These are phyloP conservation scores for Tilletia horrida DNA, from an alignment of 1,284 basidiomycete genomes.

Conservation along the genomic window DNA sequence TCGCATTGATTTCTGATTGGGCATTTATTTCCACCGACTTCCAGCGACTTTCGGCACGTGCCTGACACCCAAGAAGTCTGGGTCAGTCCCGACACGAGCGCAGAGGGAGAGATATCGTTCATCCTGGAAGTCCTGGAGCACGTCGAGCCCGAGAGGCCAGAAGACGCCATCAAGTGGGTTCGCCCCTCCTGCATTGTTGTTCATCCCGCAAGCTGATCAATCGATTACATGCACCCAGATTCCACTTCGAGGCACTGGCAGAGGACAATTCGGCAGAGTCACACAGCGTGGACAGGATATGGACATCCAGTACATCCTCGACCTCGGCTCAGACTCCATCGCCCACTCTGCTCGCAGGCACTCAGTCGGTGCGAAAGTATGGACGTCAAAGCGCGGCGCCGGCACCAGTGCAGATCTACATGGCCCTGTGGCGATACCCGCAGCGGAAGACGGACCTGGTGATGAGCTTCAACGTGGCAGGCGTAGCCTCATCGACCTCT, in stretches of 20 bases:
- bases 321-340: conserved; percentile 24
- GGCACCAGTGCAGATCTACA: conserved; percentile 39
- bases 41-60: conserved; percentile 80
- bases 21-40: conserved; percentile 17
- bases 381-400: conserved; percentile 34
- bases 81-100: conserved; percentile 66
- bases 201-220: background rate
- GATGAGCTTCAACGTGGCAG: conserved; percentile 48
- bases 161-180: conserved; percentile 48
- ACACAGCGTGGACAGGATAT: conserved; percentile 60
- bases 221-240: conserved; percentile 60
- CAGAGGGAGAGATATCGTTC: conserved; percentile 62
- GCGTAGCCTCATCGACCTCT: background rate
- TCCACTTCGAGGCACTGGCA: conserved; percentile 85
- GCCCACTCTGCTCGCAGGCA: conserved; percentile 35
- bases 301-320: conserved; percentile 18
- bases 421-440: conserved; percentile 48
- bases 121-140: conserved; percentile 80
- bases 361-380: conserved; percentile 47
- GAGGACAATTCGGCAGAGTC: conserved; percentile 79
- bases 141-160: conserved; percentile 61
- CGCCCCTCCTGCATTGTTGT: too few relatives aligned
- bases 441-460: conserved; percentile 49
- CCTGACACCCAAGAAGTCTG: conserved; percentile 98
- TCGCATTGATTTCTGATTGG: background rate